A percentile compares a stretch with the other conserved stretches of the same genome.
These are phyloP conservation scores for Hypoxylon perforatum DNA, from an alignment of 495 filamentous ascomycete species.

Conservation along the genomic window DNA sequence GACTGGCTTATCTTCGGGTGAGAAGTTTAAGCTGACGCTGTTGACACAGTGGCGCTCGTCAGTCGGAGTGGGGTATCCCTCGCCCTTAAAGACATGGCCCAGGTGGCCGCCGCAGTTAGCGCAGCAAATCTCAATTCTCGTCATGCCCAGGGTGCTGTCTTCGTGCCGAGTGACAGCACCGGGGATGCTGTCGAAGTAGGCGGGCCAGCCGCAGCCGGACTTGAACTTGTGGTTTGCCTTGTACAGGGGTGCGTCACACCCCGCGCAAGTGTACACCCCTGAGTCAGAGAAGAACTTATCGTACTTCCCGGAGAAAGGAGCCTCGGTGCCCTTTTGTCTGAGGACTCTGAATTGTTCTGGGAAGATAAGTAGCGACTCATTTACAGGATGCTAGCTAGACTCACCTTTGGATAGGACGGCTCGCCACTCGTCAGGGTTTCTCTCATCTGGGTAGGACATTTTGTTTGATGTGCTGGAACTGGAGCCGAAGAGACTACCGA, in stretches of 20 bases:
- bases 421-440: slow-evolving; percentile 86
- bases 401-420: slow-evolving; percentile 81
- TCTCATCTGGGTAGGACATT: slow-evolving; percentile 85
- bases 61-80: slow-evolving; percentile 88
- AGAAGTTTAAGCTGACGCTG: slow-evolving; percentile 88
- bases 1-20: slow-evolving; percentile 63
- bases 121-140: slow-evolving; percentile 92
- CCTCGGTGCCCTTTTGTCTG: slow-evolving; percentile 90
- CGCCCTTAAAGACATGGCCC: slow-evolving; percentile 97
- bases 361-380: slow-evolving; percentile 23
- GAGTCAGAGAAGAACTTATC: slow-evolving; percentile 80
- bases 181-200: slow-evolving; percentile 93
- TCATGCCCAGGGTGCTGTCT: slow-evolving; percentile 83
- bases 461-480: slow-evolving; percentile 55
- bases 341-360: slow-evolving; percentile 94
- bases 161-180: slow-evolving; percentile 85
- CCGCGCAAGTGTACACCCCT: slow-evolving; percentile 87
- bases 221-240: slow-evolving; percentile 92
- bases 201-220: slow-evolving; percentile 96
- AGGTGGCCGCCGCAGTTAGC: slow-evolving; percentile 93
- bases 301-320: slow-evolving; percentile 80
- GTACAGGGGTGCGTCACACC: slow-evolving; percentile 89
- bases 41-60: slow-evolving; percentile 99
- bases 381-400: slow-evolving; percentile 17
- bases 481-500: slow-evolving; percentile 79